A percentile compares a stretch with the other conserved stretches of the same genome.
Evolutionary conservation across 2,329 filamentous ascomycete species (phyloP).

Genomic region (Alternaria ethzedia): DNA sequence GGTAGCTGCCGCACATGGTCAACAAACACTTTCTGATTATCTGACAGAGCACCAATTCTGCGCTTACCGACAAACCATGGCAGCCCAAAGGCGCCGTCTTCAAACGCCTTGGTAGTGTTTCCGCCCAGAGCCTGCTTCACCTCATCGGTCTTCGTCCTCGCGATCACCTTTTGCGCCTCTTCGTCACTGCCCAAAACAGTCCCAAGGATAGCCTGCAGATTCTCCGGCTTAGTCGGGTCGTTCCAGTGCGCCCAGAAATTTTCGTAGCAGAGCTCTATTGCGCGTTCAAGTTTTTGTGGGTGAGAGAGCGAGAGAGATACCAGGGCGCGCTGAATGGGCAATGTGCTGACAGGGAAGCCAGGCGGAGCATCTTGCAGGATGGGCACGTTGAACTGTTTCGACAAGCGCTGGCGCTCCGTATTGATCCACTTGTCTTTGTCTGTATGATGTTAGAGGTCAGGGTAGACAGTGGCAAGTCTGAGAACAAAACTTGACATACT

Average conservation of each 20-base stretch:
- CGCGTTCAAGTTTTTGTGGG: slow-evolving; percentile 51
- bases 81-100: slow-evolving; percentile 64
- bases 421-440: slow-evolving; percentile 67
- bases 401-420: slow-evolving; percentile 61
- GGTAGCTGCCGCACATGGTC: slow-evolving; percentile 50
- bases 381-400: slow-evolving; percentile 61
- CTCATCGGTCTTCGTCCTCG: slow-evolving; percentile 48
- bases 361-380: slow-evolving; percentile 54
- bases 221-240: slow-evolving; percentile 54
- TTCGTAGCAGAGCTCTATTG: slow-evolving; percentile 57
- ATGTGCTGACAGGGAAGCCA: slow-evolving; percentile 61
- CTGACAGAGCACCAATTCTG: background rate
- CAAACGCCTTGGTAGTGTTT: slow-evolving; percentile 60
- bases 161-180: slow-evolving; percentile 51
- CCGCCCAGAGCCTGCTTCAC: slow-evolving; percentile 55
- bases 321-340: slow-evolving; percentile 60
- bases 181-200: slow-evolving; percentile 55
- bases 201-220: slow-evolving; percentile 53
- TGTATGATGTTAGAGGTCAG: slow-evolving; percentile 33
- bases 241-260: slow-evolving; percentile 60
- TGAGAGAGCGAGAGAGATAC: slow-evolving; percentile 54
- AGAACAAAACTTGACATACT: slow-evolving; percentile 49
- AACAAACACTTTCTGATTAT: background rate
- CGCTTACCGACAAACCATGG: slow-evolving; percentile 61
- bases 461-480: background rate